Conservation (phyloP, 2,329 filamentous ascomycete genomes). For the Apiospora pterosperma region DNA sequence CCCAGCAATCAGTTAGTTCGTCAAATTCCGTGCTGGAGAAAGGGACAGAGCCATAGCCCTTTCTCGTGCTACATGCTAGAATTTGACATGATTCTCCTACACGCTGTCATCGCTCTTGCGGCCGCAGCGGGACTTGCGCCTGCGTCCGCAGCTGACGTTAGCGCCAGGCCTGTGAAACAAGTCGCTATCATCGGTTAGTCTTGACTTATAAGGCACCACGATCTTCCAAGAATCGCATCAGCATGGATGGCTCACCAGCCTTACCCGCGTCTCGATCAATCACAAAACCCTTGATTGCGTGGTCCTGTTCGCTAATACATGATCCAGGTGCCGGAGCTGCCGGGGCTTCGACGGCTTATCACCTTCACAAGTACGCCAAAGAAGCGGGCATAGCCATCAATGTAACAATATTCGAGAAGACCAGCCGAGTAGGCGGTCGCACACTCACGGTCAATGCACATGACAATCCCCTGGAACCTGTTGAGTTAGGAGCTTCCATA, state of each 20-base stretch:
- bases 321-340: conserved; percentile 78
- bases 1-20: background rate
- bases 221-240: background rate
- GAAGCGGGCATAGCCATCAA: conserved; percentile 61
- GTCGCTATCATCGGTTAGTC: conserved; percentile 46
- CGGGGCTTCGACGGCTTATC: conserved; percentile 83
- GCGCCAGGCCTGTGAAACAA: conserved; percentile 11
- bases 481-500: conserved; percentile 89
- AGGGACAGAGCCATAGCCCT: background rate
- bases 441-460: conserved; percentile 81
- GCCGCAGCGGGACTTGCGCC: background rate
- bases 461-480: conserved; percentile 60
- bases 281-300: background rate
- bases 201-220: background rate
- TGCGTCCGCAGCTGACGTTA: background rate
- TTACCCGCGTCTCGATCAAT: background rate
- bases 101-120: background rate
- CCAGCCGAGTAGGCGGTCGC: conserved; percentile 75
- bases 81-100: background rate
- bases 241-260: background rate
- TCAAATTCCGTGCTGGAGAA: background rate
- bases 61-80: background rate
- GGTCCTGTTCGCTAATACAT: background rate
- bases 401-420: conserved; percentile 85
- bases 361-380: conserved; percentile 69